Conservation (phyloP, 768 basidiomycete species). For the Daedalea quercina region DNA sequence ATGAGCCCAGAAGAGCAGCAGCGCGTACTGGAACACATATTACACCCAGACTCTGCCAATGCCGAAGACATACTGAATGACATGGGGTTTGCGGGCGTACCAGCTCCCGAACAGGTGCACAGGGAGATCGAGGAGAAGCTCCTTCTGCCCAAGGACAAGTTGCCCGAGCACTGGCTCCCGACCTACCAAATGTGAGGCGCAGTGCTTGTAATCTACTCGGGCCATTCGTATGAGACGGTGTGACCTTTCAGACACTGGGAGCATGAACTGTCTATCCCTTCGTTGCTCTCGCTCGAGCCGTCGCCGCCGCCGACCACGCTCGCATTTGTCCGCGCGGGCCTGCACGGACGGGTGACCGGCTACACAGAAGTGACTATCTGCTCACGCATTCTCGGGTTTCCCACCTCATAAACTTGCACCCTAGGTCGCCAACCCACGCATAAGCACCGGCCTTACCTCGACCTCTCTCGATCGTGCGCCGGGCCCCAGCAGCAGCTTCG, state of each 20-base stretch:
- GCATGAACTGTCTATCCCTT: constrained; percentile 49
- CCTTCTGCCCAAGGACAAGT: constrained; percentile 55
- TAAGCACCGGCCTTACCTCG: constrained; percentile 72
- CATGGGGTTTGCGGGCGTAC: constrained; percentile 51
- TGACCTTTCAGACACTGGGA: constrained; percentile 61
- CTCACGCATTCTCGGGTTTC: background rate
- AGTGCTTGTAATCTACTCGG: constrained; percentile 2
- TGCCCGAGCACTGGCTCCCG: constrained; percentile 70
- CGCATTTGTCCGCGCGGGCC: constrained; percentile 66
- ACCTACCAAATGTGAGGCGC: constrained; percentile 77
- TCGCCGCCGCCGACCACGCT: constrained; percentile 71
- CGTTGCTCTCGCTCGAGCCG: constrained; percentile 57
- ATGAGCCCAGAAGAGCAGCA: constrained; percentile 1
- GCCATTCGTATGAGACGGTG: background rate
- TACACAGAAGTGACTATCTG: constrained; percentile 62
- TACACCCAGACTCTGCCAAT: constrained; percentile 36
- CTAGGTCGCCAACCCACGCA: constrained; percentile 48
- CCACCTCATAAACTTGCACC: background rate
- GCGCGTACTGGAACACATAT: constrained; percentile 20
- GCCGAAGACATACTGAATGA: constrained; percentile 40
- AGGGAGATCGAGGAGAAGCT: constrained; percentile 70
- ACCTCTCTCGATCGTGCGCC: constrained; percentile 84
- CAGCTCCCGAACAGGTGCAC: constrained; percentile 54
- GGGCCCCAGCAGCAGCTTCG: constrained; percentile 72
- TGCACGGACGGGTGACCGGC: constrained; percentile 76